phyloP scores from a whole-genome alignment of 768 basidiomycete species.

The Strobilomyces confusus region DNA sequence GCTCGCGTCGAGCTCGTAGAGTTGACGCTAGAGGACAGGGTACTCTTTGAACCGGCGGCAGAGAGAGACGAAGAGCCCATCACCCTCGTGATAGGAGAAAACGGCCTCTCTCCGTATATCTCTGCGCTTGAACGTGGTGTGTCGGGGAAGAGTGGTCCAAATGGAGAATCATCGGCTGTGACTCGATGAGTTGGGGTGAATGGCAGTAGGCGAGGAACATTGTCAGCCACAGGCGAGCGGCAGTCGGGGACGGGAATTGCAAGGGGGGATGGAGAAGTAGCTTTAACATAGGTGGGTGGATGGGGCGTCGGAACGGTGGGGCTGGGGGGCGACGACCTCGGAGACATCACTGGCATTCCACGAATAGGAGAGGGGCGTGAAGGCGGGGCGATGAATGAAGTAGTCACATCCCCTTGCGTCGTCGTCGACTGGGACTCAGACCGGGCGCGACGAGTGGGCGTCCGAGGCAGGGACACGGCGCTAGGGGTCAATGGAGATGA shows the following conservation, averaged over 20 bases:
- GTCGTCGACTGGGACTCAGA: constrained; percentile 19
- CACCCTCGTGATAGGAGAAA: constrained; percentile 24
- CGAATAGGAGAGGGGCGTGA: neutral
- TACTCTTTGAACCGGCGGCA: neutral
- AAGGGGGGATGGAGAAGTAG: constrained; percentile 7
- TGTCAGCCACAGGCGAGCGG: neutral
- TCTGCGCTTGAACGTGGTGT: constrained; percentile 27
- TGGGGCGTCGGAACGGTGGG: neutral
- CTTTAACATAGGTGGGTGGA: neutral
- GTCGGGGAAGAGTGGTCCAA: constrained; percentile 29
- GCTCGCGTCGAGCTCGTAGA: constrained; percentile 10
- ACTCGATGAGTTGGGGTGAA: constrained; percentile 17
- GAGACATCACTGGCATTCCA: constrained; percentile 3
- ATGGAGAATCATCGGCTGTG: constrained; percentile 26
- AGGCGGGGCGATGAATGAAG: neutral
- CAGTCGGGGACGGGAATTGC: constrained; percentile 3
- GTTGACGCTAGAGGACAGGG: constrained; percentile 9
- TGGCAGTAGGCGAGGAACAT: constrained; percentile 4
- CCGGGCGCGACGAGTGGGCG: constrained; percentile 12
- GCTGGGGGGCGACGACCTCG: neutral
- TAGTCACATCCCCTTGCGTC: neutral
- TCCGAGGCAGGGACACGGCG: constrained; percentile 14
- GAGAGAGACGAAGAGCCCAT: constrained; percentile 16
- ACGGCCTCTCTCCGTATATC: constrained; percentile 26
- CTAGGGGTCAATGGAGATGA: constrained; percentile 25